Base-by-base conservation (phyloP, 2,329 filamentous ascomycete genomes). In the Botryotinia calthae region DNA sequence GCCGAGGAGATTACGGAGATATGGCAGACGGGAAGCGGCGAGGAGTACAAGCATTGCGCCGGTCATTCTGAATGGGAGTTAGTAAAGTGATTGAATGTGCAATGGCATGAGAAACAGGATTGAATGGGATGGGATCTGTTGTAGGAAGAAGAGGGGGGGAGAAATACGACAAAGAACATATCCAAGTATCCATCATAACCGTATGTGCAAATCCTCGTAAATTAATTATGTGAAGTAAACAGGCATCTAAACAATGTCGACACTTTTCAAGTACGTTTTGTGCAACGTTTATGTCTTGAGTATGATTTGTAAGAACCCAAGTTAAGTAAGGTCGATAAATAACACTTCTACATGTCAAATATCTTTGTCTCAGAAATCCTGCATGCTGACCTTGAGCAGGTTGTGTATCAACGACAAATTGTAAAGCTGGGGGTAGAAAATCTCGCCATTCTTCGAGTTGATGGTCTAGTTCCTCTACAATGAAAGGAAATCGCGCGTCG, bases 101-200 rank as follows among this genome's bases (percentile, higher is more conserved):
- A 7, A 18, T 28, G 6, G 51, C 16, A 9, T 65, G 12, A 12
- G 3, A 22, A 40, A 46, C 42, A 10, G n/a, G 18, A n/a, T 1
- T 1, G 20, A 5, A 4, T 28, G 51, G 6, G 14, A 54, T 28
- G n/a, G 6, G 2, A n/a, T n/a, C 8, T 9, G 5, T 61, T 61
- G 18, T 61, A 61, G 25, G 10, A 2, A 34, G 9, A 51, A 48
- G 28, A 6, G 37, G 28, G 12, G 18, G 44, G 12, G 12, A 20
- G 44, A n/a, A n/a, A 37, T n/a, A 87, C 85, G 85, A 87, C 0
- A 87, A 76, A 0, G 85, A 85, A 63, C 86, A 87, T 34, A 87
- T 87, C 86, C 86, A 87, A 0, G 85, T 86, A 75, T 87, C 86
- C 1, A 87, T 82, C 48, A 87, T 77, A 0, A 87, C 82, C 0